phyloP scores from a whole-genome alignment of 2,329 filamentous ascomycete species.

The Phialocephala subalpina region DNA sequence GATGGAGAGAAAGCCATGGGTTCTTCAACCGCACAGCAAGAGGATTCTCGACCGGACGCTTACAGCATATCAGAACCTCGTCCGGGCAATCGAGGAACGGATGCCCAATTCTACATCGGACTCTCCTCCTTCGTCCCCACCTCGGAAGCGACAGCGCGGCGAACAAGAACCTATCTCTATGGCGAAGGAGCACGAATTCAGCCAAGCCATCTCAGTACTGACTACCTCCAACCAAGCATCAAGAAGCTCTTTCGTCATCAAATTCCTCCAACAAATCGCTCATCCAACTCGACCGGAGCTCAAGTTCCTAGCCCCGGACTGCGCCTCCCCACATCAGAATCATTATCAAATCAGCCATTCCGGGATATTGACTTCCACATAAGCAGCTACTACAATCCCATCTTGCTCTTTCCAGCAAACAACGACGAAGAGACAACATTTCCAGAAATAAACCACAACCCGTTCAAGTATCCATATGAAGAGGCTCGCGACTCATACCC shows the following conservation, averaged over 20 bases:
- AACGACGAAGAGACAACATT: not conserved
- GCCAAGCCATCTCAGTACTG: constrained; percentile 3
- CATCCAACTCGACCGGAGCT: not conserved
- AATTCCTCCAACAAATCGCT: not conserved
- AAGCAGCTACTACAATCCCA: not conserved
- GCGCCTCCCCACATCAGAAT: not conserved
- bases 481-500: not conserved
- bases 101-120: not conserved
- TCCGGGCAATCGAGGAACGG: not conserved
- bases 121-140: not conserved
- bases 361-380: not conserved
- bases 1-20: not conserved
- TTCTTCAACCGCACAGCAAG: not conserved
- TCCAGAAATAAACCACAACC: too few relatives aligned
- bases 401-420: not conserved
- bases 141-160: not conserved
- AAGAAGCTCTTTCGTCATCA: not conserved
- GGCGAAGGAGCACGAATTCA: not conserved
- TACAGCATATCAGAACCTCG: not conserved
- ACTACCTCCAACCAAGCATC: not conserved
- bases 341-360: constrained; percentile 4
- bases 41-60: not conserved
- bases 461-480: too few relatives aligned
- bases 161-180: not conserved
- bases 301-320: not conserved